Base-by-base conservation (phyloP, 2,329 filamentous ascomycete species). In the Sphaerulina populicola region DNA sequence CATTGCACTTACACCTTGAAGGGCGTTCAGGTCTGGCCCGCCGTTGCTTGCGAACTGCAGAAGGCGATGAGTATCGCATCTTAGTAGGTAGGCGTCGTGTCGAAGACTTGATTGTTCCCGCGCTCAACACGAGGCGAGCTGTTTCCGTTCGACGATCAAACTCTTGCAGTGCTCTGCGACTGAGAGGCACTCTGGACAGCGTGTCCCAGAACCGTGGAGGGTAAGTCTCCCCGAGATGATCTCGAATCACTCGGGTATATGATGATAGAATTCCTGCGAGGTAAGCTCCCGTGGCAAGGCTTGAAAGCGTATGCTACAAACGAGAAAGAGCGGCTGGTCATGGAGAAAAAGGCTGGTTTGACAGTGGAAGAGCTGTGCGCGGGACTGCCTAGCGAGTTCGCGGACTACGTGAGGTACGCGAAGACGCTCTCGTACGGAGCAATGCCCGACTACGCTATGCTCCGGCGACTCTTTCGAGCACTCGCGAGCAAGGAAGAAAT, bases 321-420 rank as follows among this genome's bases (percentile, higher is more conserved):
- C 15, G 27, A 51, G 33, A 51, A 46, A 15, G 35, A 46, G 42
- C 18, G 18, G 33, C 35, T 51, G 46, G 39, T 51, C n/a, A 51
- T 51, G 27, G 42, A 51, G 36, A 51, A 46, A 42, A 51, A 51
- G 42, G 40, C 29, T 21, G 35, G 33, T 12, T 45, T 51, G 35
- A 29, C n/a, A 10, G 35, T 46, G 46, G 49, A 51, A 14, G 42
- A 51, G 6, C 30, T 50, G 37, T 50, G 40, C 44, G n/a, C 12
- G 14, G 47, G 40, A 44, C 29, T 44, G 30, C 47, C 40, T n/a
- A 30, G 41, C 37, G 47, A 50, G 31, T 50, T 50, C 30, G 47
- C 47, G n/a, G 40, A 50, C 31, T 50, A 50, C 47, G 30, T 50
- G 11, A 50, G 31, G 14, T 50, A 15, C 23, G 33, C 18, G 18